Conservation (phyloP, 805 yeast genomes). For the Nakazawaea wyomingensis region DNA sequence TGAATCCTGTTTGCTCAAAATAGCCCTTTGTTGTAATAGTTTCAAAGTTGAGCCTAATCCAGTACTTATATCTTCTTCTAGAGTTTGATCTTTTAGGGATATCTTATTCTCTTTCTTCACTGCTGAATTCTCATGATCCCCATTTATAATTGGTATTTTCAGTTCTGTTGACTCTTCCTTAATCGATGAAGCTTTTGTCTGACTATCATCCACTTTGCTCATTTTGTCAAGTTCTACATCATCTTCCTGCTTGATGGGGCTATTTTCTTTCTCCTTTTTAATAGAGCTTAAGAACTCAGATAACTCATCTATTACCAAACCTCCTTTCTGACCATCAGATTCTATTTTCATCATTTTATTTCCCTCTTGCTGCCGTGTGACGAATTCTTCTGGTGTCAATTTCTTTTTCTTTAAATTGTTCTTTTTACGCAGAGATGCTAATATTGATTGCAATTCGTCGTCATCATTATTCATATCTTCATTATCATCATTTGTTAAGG, state of each 20-base stretch:
- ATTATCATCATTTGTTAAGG: slow-evolving; percentile 22
- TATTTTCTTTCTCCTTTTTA: slow-evolving; percentile 16
- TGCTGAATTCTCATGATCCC: too few species aligned
- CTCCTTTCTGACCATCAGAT: slow-evolving; percentile 12
- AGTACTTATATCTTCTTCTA: slow-evolving; percentile 8
- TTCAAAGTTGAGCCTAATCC: slow-evolving; percentile 34
- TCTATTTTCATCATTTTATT: slow-evolving; percentile 3
- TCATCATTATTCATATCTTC: slow-evolving; percentile 22
- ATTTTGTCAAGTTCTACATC: too few species aligned
- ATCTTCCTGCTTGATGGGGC: slow-evolving; percentile 17
- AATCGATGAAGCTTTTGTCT: too few species aligned
- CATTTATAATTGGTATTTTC: too few species aligned
- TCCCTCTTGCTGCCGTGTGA: slow-evolving; percentile 12
- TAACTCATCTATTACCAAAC: slow-evolving; percentile 29
- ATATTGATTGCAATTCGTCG: slow-evolving; percentile 19
- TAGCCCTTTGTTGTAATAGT: slow-evolving; percentile 21
- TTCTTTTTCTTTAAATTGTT: slow-evolving; percentile 22
- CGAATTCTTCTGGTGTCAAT: slow-evolving; percentile 17
- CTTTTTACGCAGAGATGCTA: slow-evolving; percentile 24
- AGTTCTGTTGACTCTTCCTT: not conserved
- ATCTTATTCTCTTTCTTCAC: not conserved
- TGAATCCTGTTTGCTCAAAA: slow-evolving; percentile 6
- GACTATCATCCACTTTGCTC: too few species aligned
- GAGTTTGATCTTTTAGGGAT: not conserved
- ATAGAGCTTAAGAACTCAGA: slow-evolving; percentile 29